Percentiles rank a stretch among this genome's conserved stretches.
Conservation (phyloP, 2,329 filamentous ascomycete genomes). For the Dactylellina drechsleri region DNA sequence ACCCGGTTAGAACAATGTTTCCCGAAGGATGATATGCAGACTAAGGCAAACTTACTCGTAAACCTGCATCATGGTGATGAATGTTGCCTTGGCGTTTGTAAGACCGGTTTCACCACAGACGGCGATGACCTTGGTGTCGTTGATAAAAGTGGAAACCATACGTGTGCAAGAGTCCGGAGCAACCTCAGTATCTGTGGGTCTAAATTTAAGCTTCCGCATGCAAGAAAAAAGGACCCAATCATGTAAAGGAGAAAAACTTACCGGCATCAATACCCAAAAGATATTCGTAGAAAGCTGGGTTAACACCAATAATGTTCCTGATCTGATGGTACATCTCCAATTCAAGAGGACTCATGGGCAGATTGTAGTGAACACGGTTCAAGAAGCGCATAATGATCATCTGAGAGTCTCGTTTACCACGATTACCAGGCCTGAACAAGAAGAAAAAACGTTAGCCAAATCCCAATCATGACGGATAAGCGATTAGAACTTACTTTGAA, state of each 20-base stretch:
- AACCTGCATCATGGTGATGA: constrained; percentile 98
- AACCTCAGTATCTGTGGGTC: constrained; percentile 80
- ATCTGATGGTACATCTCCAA: constrained; percentile 99
- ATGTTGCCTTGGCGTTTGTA: constrained; percentile 90
- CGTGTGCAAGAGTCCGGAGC: constrained; percentile 88
- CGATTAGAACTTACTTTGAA: constrained; percentile 59
- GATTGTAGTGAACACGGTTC: constrained; percentile 97
- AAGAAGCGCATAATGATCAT: constrained; percentile 99
- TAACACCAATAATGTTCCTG: constrained; percentile 97
- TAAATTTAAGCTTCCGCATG: constrained; percentile 21
- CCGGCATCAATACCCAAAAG: constrained; percentile 90
- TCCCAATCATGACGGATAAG: background rate
- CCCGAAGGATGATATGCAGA: background rate
- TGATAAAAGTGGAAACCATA: constrained; percentile 88
- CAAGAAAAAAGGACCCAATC: background rate
- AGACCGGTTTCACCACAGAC: constrained; percentile 94
- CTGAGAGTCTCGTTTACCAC: constrained; percentile 98
- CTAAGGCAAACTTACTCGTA: constrained; percentile 72
- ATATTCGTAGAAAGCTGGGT: constrained; percentile 98
- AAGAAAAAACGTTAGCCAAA: background rate
- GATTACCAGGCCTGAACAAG: constrained; percentile 77
- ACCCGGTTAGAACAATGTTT: constrained; percentile 21
- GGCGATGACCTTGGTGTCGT: constrained; percentile 92
- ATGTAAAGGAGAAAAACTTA: constrained; percentile 34
- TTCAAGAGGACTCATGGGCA: constrained; percentile 94